Conservation (phyloP, 768 basidiomycete genomes). For the Termitomyces sp. region DNA sequence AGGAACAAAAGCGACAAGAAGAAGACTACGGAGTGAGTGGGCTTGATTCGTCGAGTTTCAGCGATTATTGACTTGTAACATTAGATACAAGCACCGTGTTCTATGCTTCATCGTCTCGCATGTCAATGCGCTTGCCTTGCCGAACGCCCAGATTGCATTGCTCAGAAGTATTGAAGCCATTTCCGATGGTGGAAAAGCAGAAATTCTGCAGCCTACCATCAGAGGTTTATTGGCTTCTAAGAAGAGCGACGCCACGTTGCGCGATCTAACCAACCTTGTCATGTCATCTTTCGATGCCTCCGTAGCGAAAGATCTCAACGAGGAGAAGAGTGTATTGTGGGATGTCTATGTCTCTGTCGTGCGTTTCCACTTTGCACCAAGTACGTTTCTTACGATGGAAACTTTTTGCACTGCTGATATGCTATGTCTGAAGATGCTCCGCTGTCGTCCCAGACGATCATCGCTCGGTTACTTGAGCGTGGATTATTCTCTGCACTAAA, state of each 20-base stretch:
- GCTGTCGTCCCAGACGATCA: slow-evolving; percentile 32
- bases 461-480: slow-evolving; percentile 44
- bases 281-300: slow-evolving; percentile 53
- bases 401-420: neutral
- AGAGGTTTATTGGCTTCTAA: slow-evolving; percentile 29
- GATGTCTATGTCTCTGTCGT: slow-evolving; percentile 41
- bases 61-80: neutral
- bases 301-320: slow-evolving; percentile 41
- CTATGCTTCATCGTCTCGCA: slow-evolving; percentile 82
- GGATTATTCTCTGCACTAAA: slow-evolving; percentile 56
- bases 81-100: slow-evolving; percentile 67
- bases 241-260: slow-evolving; percentile 17
- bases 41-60: neutral
- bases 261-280: slow-evolving; percentile 36
- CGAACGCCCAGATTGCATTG: slow-evolving; percentile 47
- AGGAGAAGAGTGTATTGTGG: slow-evolving; percentile 45
- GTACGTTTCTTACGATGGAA: slow-evolving; percentile 27
- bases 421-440: slow-evolving; percentile 31
- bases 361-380: slow-evolving; percentile 40
- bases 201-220: slow-evolving; percentile 59
- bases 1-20: slow-evolving; percentile 49
- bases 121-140: slow-evolving; percentile 51
- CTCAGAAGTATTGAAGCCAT: slow-evolving; percentile 45
- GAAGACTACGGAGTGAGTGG: slow-evolving; percentile 50
- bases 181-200: slow-evolving; percentile 43